Conservation (phyloP, 164 flowering plant genomes). For the Sedum album region DNA sequence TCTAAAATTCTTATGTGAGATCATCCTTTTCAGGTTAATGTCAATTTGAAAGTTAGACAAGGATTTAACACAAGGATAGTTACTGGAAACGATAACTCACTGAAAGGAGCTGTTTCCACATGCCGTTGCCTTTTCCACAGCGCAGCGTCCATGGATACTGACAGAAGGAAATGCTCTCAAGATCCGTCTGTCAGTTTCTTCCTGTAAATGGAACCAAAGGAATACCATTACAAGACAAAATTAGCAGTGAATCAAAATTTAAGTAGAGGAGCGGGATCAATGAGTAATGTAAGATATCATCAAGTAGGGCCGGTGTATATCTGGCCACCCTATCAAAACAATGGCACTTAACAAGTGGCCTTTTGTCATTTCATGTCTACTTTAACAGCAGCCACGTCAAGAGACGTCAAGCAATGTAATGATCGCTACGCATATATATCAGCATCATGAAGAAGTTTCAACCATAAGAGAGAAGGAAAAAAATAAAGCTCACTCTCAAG, state of each 20-base stretch:
- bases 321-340: conserved; percentile 5
- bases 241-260: not conserved
- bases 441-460: not conserved
- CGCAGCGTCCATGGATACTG: not conserved
- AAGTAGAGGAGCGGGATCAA: not conserved
- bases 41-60: not conserved
- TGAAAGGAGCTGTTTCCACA: not conserved
- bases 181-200: not conserved
- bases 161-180: not conserved
- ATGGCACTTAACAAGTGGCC: conserved; percentile 7
- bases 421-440: conserved; percentile 1
- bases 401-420: not conserved
- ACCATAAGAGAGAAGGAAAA: not conserved
- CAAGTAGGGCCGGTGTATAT: not conserved
- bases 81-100: not conserved
- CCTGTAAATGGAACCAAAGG: conserved; percentile 5
- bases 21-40: not conserved
- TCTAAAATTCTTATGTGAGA: not conserved
- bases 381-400: conserved; percentile 2
- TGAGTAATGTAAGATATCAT: not conserved
- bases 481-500: conserved; percentile 3
- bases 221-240: not conserved
- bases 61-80: not conserved
- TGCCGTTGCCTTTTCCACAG: not conserved
- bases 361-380: conserved; percentile 1